Percentiles rank a stretch among this genome's conserved stretches.
Evolutionary conservation across 495 filamentous ascomycete genomes (phyloP).

Genomic region (Ramalina intermedia): DNA sequence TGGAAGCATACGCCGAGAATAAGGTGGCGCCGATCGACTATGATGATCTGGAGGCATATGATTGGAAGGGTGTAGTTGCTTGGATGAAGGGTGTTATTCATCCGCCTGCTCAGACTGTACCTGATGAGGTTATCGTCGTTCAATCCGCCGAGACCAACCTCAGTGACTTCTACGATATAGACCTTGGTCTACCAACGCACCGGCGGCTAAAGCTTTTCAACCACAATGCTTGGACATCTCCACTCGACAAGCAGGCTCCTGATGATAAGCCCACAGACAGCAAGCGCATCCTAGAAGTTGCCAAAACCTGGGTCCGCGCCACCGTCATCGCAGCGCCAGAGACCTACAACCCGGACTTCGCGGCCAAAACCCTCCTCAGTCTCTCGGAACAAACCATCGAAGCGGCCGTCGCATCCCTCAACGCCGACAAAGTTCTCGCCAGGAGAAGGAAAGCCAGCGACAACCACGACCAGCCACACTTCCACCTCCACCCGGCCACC

Average conservation of each 20-base stretch:
- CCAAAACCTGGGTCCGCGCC: constrained; percentile 49
- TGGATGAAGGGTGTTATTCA: constrained; percentile 33
- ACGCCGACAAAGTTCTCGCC: constrained; percentile 43
- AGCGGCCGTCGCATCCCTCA: constrained; percentile 40
- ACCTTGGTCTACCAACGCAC: constrained; percentile 18
- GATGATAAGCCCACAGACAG: constrained; percentile 8
- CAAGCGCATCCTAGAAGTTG: constrained; percentile 22
- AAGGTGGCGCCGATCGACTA: constrained; percentile 60
- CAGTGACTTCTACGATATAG: constrained; percentile 30
- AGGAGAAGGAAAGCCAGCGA: constrained; percentile 37
- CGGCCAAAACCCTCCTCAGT: constrained; percentile 27
- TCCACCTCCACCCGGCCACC: constrained; percentile 12
- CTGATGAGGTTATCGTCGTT: no score
- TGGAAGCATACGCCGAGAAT: constrained; percentile 57
- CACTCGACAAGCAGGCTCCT: constrained; percentile 1
- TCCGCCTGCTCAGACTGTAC: no score
- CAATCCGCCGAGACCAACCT: constrained; percentile 10
- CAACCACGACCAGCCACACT: constrained; percentile 16
- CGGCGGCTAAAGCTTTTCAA: constrained; percentile 25
- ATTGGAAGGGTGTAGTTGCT: constrained; percentile 60
- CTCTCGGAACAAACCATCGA: constrained; percentile 35
- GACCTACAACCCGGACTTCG: constrained; percentile 28
- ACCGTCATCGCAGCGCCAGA: constrained; percentile 38
- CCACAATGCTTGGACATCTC: constrained; percentile 24
- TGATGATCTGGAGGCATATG: constrained; percentile 51